These are phyloP conservation scores for Deakozyma indianensis DNA, from an alignment of 805 yeast species.

Conservation along the genomic window DNA sequence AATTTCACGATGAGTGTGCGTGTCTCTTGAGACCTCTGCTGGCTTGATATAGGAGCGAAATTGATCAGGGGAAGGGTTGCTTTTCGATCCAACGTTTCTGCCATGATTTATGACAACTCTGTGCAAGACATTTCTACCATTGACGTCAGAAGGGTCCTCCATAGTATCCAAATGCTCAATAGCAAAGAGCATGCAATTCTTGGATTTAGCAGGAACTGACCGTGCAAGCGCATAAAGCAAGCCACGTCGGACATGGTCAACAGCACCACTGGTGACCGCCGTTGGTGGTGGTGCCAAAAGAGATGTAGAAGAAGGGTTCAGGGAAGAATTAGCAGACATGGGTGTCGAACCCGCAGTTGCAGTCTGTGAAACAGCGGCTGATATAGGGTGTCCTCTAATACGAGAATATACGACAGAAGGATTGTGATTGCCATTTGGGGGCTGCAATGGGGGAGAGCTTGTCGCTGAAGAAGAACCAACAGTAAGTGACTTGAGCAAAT, in stretches of 20 bases:
- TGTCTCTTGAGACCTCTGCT: not conserved
- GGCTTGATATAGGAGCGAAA: not conserved
- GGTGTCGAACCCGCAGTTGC: not conserved
- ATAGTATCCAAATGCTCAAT: conserved; percentile 37
- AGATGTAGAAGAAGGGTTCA: not conserved
- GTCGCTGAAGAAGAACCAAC: not conserved
- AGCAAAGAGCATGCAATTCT: conserved; percentile 42
- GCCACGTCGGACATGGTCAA: conserved; percentile 1
- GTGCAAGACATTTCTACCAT: conserved; percentile 75
- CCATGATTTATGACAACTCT: conserved; percentile 71
- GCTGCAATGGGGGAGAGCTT: not conserved
- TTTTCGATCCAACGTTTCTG: conserved; percentile 19
- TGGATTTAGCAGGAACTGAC: conserved; percentile 42
- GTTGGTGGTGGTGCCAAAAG: not conserved
- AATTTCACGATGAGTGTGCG: not conserved
- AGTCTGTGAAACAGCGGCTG: not conserved
- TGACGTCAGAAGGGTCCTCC: conserved; percentile 56
- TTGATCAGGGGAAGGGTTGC: not conserved
- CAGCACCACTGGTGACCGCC: not conserved
- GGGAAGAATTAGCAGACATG: not conserved
- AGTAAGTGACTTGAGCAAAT: conserved; percentile 11
- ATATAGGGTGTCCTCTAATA: not conserved
- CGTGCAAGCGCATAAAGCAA: conserved; percentile 50
- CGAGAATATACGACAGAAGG: conserved; percentile 1
- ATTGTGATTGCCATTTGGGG: not conserved